Evolutionary conservation across 805 yeast species (phyloP), one percentile per base, ranked within the genome.

Genomic region (Zygosaccharomyces pseudorouxii): DNA sequence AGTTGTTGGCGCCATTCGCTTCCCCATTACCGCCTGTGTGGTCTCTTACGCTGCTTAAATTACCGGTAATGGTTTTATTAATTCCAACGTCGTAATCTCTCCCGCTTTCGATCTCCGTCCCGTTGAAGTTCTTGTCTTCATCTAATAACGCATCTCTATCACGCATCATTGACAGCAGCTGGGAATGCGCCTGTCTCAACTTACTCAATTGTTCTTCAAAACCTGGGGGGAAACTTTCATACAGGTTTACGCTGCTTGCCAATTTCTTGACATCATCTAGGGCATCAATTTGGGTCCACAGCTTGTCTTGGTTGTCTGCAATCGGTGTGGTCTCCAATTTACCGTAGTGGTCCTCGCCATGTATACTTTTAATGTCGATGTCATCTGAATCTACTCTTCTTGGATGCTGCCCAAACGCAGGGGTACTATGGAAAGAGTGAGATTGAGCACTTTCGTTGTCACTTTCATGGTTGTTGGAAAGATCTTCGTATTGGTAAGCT

Each of bases 221-320:
- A 4, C 56, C 64, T 4, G 67, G 71, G 47, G 77, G 77, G 59
- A 81, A 81, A 7, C 54, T 59, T 16, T 55, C 57, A 27, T 49
- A 58, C 72, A 77, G n/a, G 75, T 73, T 37, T 74, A 75, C 42
- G 65, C 75, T 54, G 58, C 59, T 58, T 1, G 87, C 80, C 71
- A 84, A 73, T 45, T 72, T 73, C 48, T 78, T 77, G 6, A 89
- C 93, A 54, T 87, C 95, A 54, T 88, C 90, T 53, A 92, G 72
- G 0, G 86, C 84, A 58, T 86, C 96, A 43, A 89, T 82, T 56
- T 88, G 95, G 5, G 92, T 82, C 95, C 96, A 90, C 40, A 87
- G 72, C 58, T 77, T 76, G 65, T 87, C 96, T 67, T 82, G 89
- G 51, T 78, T 71, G 46, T 86, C 82, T 18, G 79, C 82, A 42